Evolutionary conservation across 805 yeast species (phyloP).

Genomic region (Isabelozyma gotoi): DNA sequence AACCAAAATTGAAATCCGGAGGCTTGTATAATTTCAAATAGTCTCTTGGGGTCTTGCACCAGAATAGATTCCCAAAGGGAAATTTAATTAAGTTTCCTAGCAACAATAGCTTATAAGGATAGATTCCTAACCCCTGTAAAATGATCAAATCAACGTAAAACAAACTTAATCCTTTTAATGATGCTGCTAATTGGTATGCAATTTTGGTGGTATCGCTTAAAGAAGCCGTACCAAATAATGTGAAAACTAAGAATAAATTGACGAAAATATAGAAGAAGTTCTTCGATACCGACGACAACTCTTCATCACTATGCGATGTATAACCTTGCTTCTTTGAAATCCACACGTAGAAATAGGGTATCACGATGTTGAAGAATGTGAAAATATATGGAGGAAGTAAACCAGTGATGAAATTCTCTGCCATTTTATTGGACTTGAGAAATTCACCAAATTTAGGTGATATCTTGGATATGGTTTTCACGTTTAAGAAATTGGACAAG

Average conservation of each 20-base stretch:
- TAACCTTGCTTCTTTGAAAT: slow-evolving; percentile 83
- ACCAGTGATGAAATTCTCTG: slow-evolving; percentile 79
- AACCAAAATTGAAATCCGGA: slow-evolving; percentile 88
- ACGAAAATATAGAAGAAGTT: slow-evolving; percentile 94
- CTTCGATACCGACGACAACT: slow-evolving; percentile 83
- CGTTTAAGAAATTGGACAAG: slow-evolving; percentile 77
- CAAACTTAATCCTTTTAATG: slow-evolving; percentile 73
- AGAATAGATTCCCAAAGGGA: slow-evolving; percentile 52
- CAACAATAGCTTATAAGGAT: slow-evolving; percentile 82
- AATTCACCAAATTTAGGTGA: slow-evolving; percentile 81
- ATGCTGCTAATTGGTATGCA: slow-evolving; percentile 82
- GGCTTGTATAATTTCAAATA: slow-evolving; percentile 75
- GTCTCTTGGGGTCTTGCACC: slow-evolving; percentile 84
- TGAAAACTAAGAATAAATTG: slow-evolving; percentile 88
- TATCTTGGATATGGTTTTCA: slow-evolving; percentile 71
- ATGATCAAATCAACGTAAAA: slow-evolving; percentile 88
- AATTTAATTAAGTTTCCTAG: slow-evolving; percentile 76
- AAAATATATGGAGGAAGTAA: slow-evolving; percentile 88
- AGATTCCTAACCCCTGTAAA: slow-evolving; percentile 82
- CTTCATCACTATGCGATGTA: slow-evolving; percentile 90
- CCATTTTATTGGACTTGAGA: slow-evolving; percentile 65
- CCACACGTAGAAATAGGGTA: slow-evolving; percentile 86
- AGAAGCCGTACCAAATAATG: slow-evolving; percentile 90
- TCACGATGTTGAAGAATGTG: slow-evolving; percentile 75
- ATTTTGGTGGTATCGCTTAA: slow-evolving; percentile 86